Evolutionary conservation across 192 early-diverging fungal genomes (phyloP), one percentile per base, ranked within the genome.

Genomic region (Oehlia diaphana): DNA sequence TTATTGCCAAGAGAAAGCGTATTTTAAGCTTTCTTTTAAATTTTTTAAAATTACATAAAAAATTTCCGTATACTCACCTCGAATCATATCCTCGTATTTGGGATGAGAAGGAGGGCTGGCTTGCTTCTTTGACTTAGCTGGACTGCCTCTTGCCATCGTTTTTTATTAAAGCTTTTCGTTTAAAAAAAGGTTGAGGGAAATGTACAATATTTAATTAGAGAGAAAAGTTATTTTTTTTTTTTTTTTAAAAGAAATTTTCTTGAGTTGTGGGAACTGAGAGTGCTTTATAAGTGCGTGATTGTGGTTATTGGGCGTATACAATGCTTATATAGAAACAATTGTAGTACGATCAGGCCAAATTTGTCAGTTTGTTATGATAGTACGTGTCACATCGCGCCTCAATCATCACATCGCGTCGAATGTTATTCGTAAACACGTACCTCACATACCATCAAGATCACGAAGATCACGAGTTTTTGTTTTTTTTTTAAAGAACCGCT

Each of bases 21-120:
- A 42, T 42, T 42, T 42, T 42, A 42, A 42, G 7, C 5, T 42
- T 39, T 39, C 0, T 39, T 42, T 8, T 0, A 5, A 5, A 6
- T 42, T 42, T 42, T 42, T 42, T 42, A 42, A 42, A 42, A 0
- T 42, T 42, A 64, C n/a, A 19, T 5, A 28, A 63, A 63, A 63
- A 9, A 9, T 64, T 67, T 31, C 4, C 65, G 9, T 5, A 35
- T 14, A 53, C 6, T 8, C 68, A 69, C 76, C 76, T 78, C 49
- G 37, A 68, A 78, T 78, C 76, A 78, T 78, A 23, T 78, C 76
- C 16, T 66, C 76, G 49, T 78, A 78, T 23, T 68, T 78, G 10
- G 76, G 76, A 31, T 78, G 76, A 68, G 76, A 14, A 23, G 76
- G 44, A 69, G 44, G 21, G 4, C 6, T 53, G 9, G 76, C 42